Evolutionary conservation across 208 protist genomes (phyloP), one percentile per base, ranked within the genome.

Genomic region (Strigomonas galati): DNA sequence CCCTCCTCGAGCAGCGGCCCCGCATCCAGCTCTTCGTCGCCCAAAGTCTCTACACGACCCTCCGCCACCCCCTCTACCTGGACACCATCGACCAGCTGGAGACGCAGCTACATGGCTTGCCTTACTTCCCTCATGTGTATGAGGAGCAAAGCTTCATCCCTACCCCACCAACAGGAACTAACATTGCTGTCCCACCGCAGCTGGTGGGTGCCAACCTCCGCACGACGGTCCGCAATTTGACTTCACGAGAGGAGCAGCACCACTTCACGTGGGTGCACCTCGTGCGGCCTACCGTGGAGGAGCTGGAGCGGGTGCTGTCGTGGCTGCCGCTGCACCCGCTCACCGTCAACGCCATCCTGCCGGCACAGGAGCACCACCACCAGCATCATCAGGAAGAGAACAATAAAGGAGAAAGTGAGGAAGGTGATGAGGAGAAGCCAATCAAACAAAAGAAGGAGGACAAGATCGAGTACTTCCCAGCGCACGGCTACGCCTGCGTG

Each of bases 401-500:
- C 53, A 27, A 4, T 24, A 27, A 58, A 10, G 40, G 35, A 30
- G 17, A 52, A 19, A 14, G 43, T 54, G 49, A 56, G 27, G 44
- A 64, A 37, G 55, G 27, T 21, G 55, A 48, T n/a, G 15, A 12
- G 23, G 43, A 49, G 26, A 2, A 0, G 6, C 43, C n/a, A 26
- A 21, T 30, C 51, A 12, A 0, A 28, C 31, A 1, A 44, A 32
- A 49, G 17, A 24, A 12, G 10, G 62, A 74, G 40, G 79, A 85
- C 58, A 59, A 67, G 21, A 35, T 86, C 24, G 79, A 85, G 64
- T 89, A 82, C 77, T 89, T 80, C 58, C 82, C 79, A 0, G 53
- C 79, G 0, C 71, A 85, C 53, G 73, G 79, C 31, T 89, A 85
- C 70, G 66, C 68, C 10, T 65, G 77, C 23, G 44, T 85, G 21